Evolutionary conservation across 192 early-diverging fungal genomes (phyloP).

Genomic region (Rhizophagus clarus): DNA sequence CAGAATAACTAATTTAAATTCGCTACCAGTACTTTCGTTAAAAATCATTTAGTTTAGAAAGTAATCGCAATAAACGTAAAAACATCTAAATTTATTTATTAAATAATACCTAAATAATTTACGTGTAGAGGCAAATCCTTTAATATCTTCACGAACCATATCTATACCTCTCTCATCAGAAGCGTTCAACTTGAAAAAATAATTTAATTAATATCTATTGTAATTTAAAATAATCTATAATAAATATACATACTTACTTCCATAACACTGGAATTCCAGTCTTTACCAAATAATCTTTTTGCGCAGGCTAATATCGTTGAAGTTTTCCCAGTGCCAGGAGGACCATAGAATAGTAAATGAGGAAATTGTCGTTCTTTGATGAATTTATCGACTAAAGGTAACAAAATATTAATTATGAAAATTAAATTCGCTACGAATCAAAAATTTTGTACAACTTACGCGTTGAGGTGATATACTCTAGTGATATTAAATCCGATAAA

Average conservation of each 20-base stretch:
- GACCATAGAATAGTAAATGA: slow-evolving; percentile 97
- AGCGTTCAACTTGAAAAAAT: slow-evolving; percentile 79
- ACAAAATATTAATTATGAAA: neutral
- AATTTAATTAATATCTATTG: neutral
- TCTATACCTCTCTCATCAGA: slow-evolving; percentile 99
- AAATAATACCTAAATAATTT: slow-evolving; percentile 74
- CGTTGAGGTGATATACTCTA: slow-evolving; percentile 88
- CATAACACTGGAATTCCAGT: slow-evolving; percentile 87
- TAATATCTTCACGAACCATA: slow-evolving; percentile 97
- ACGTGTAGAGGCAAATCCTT: slow-evolving; percentile 95
- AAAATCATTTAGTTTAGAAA: neutral
- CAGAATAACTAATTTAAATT: slow-evolving; percentile 87
- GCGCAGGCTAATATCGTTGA: slow-evolving; percentile 96
- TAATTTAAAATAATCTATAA: neutral
- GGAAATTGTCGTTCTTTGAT: slow-evolving; percentile 92
- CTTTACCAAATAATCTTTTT: slow-evolving; percentile 79
- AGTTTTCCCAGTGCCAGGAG: slow-evolving; percentile 97
- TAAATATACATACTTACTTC: slow-evolving; percentile 57
- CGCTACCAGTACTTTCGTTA: neutral
- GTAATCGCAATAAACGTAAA: neutral
- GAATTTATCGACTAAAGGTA: slow-evolving; percentile 72
- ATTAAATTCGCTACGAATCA: neutral
- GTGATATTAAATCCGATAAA: slow-evolving; percentile 94
- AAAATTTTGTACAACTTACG: slow-evolving; percentile 48
- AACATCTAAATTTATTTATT: neutral